phyloP scores from a whole-genome alignment of 257 asterid genomes.

The Thymus mandschuricus region DNA sequence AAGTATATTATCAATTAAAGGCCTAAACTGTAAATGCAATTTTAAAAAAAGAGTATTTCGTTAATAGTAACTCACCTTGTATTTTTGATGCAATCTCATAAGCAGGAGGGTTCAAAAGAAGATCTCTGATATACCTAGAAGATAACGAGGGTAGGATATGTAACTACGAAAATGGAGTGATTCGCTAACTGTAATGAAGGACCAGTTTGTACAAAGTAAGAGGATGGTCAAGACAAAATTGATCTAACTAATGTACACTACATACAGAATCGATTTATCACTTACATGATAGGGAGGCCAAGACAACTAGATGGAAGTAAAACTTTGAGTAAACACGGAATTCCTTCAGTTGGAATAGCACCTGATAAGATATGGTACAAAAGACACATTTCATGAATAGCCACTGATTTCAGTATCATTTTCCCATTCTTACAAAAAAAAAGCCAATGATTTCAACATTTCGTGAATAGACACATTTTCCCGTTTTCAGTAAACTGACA shows the following conservation, averaged over 20 bases:
- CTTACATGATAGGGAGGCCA: constrained; percentile 91
- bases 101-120: constrained; percentile 95
- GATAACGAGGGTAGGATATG: constrained; percentile 27
- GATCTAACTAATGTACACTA: constrained; percentile 3
- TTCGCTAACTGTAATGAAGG: not conserved
- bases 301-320: constrained; percentile 83
- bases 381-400: constrained; percentile 10
- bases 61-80: constrained; percentile 56
- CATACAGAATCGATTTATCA: constrained; percentile 29
- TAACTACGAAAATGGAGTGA: constrained; percentile 1
- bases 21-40: not conserved
- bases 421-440: not conserved
- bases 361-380: constrained; percentile 49
- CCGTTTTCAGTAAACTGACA: not conserved
- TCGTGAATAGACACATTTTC: not conserved
- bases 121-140: constrained; percentile 82
- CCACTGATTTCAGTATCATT: not conserved
- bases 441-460: constrained; percentile 7
- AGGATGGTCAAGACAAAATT: not conserved
- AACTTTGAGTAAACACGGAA: constrained; percentile 89
- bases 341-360: constrained; percentile 98
- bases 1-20: not conserved
- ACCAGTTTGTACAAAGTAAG: constrained; percentile 10
- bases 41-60: not conserved
- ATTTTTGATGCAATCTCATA: constrained; percentile 78